Percentiles rank a stretch among this genome's conserved stretches.
Evolutionary conservation across 2,329 filamentous ascomycete genomes (phyloP).

Genomic region (Truncatella angustata): DNA sequence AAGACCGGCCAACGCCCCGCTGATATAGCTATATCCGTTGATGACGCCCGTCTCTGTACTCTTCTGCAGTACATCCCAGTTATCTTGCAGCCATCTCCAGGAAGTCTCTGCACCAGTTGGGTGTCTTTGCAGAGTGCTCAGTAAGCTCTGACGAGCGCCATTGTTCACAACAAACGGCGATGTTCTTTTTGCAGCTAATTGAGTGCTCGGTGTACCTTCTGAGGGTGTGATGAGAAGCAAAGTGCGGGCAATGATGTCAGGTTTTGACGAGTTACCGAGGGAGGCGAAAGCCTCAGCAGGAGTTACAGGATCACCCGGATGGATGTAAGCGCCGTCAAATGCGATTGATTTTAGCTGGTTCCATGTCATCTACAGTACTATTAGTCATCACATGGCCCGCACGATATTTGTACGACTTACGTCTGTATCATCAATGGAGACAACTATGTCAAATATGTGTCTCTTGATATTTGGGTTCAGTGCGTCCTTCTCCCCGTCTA

Average conservation of each 20-base stretch:
- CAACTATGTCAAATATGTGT: conserved; percentile 4
- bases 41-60: not conserved
- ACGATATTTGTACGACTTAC: conserved; percentile 1
- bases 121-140: not conserved
- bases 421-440: not conserved
- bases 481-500: conserved; percentile 4
- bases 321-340: not conserved
- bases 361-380: not conserved
- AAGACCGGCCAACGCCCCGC: not conserved
- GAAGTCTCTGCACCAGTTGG: not conserved
- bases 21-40: not conserved
- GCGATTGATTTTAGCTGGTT: conserved; percentile 4
- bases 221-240: conserved; percentile 1
- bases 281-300: conserved; percentile 1
- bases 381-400: too few species aligned
- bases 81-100: not conserved
- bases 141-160: not conserved
- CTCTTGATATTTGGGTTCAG: conserved; percentile 9
- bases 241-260: not conserved
- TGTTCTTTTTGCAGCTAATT: not conserved
- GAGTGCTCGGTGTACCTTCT: not conserved
- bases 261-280: not conserved
- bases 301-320: not conserved
- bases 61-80: not conserved
- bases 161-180: conserved; percentile 1